A percentile compares a stretch with the other conserved stretches of the same genome.
Evolutionary conservation across 2,329 filamentous ascomycete genomes (phyloP).

Genomic region (Rhexocercosporidium sp.): DNA sequence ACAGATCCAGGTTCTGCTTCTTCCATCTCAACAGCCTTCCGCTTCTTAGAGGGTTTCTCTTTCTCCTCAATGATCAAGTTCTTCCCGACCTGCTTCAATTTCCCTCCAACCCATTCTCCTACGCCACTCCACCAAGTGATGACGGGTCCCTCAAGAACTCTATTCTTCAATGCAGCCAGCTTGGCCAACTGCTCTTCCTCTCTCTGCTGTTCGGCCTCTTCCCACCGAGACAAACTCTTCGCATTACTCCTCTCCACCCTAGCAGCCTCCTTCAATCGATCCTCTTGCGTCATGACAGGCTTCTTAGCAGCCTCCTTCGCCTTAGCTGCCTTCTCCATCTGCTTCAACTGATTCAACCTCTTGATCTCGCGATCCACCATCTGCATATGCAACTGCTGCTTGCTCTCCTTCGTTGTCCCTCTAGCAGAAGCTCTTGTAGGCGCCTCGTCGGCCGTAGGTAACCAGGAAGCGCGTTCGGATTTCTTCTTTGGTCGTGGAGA

Average conservation of each 20-base stretch:
- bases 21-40: slow-evolving; percentile 58
- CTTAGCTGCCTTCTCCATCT: slow-evolving; percentile 65
- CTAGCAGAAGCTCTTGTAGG: slow-evolving; percentile 66
- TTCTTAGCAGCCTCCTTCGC: slow-evolving; percentile 73
- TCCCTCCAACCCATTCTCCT: slow-evolving; percentile 79
- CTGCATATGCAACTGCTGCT: slow-evolving; percentile 64
- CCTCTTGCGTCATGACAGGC: slow-evolving; percentile 86
- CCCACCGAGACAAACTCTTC: slow-evolving; percentile 92
- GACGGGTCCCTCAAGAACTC: slow-evolving; percentile 85
- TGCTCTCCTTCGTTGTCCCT: slow-evolving; percentile 65
- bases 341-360: slow-evolving; percentile 71
- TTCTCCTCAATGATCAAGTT: slow-evolving; percentile 65
- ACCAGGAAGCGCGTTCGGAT: slow-evolving; percentile 72
- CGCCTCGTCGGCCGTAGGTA: slow-evolving; percentile 66
- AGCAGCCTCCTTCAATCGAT: slow-evolving; percentile 82
- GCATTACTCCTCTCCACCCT: slow-evolving; percentile 84
- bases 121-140: slow-evolving; percentile 95
- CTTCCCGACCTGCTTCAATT: slow-evolving; percentile 72
- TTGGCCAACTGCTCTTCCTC: slow-evolving; percentile 83
- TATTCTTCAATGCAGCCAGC: slow-evolving; percentile 85
- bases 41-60: slow-evolving; percentile 55
- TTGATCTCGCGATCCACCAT: slow-evolving; percentile 75
- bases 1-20: slow-evolving; percentile 24
- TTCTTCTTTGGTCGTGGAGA: slow-evolving; percentile 65
- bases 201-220: slow-evolving; percentile 87